phyloP scores from a whole-genome alignment of 208 protist genomes.

The Trypanosoma avium region DNA sequence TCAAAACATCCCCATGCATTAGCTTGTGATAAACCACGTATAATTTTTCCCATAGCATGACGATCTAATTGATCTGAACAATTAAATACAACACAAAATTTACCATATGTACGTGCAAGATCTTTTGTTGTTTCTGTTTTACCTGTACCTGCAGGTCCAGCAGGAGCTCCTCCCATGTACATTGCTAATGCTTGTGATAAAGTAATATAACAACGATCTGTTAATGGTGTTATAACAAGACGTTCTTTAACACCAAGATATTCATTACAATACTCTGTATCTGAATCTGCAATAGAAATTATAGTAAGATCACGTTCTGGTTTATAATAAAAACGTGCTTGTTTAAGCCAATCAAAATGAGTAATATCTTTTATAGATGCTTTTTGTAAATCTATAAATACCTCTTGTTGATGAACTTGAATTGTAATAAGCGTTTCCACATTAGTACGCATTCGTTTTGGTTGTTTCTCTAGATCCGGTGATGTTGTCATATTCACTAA shows the following conservation, averaged over 20 bases:
- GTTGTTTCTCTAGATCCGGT: slow-evolving; percentile 83
- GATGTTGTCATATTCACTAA: slow-evolving; percentile 91
- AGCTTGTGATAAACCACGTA: slow-evolving; percentile 92
- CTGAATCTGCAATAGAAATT: slow-evolving; percentile 93
- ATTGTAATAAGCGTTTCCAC: slow-evolving; percentile 96
- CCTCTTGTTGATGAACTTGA: slow-evolving; percentile 95
- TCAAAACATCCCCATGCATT: slow-evolving; percentile 95
- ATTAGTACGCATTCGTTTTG: slow-evolving; percentile 91
- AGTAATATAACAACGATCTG: slow-evolving; percentile 96
- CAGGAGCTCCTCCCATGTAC: slow-evolving; percentile 96
- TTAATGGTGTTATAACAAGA: slow-evolving; percentile 93
- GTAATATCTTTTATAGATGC: slow-evolving; percentile 87
- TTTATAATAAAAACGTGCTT: slow-evolving; percentile 94
- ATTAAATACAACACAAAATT: slow-evolving; percentile 95
- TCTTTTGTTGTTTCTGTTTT: slow-evolving; percentile 98
- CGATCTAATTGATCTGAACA: slow-evolving; percentile 95
- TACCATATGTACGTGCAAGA: slow-evolving; percentile 93
- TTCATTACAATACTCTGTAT: slow-evolving; percentile 95
- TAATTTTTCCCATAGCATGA: slow-evolving; percentile 94
- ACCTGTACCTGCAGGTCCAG: slow-evolving; percentile 96
- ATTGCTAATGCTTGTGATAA: slow-evolving; percentile 96
- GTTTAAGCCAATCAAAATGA: slow-evolving; percentile 95
- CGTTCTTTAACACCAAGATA: slow-evolving; percentile 95
- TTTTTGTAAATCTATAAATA: slow-evolving; percentile 91
- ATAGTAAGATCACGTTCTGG: slow-evolving; percentile 89